These are phyloP conservation scores for Camelina sativa DNA, from an alignment of 345 rosid species.

Conservation along the genomic window DNA sequence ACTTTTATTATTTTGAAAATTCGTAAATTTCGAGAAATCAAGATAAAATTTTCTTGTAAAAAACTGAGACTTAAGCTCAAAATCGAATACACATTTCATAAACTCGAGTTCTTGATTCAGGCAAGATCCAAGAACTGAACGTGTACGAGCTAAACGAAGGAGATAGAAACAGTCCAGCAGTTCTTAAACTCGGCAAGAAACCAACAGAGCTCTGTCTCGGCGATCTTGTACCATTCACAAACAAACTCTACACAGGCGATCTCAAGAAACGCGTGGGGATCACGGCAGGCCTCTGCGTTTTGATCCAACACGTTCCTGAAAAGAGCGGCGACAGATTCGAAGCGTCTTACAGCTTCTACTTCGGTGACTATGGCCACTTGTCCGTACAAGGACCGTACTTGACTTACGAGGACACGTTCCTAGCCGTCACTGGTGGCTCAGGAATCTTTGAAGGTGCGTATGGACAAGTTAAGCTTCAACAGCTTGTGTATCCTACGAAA, in stretches of 20 bases:
- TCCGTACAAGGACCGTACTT: conserved; percentile 70
- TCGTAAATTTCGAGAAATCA: neutral
- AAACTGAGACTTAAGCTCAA: neutral
- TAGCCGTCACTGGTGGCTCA: conserved; percentile 66
- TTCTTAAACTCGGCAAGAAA: conserved; percentile 74
- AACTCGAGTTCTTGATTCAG: conserved; percentile 38
- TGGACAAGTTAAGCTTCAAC: conserved; percentile 72
- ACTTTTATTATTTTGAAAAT: neutral
- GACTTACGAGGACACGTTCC: conserved; percentile 68
- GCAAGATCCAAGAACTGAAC: conserved; percentile 63
- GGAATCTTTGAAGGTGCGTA: conserved; percentile 69
- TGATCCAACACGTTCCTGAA: conserved; percentile 75
- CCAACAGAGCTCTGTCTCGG: conserved; percentile 75
- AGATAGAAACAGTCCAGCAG: conserved; percentile 86
- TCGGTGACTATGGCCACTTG: conserved; percentile 74
- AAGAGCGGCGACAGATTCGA: conserved; percentile 82
- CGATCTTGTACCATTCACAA: conserved; percentile 89
- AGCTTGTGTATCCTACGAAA: conserved; percentile 70
- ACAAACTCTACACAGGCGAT: conserved; percentile 85
- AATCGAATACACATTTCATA: neutral
- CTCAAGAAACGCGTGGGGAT: conserved; percentile 76
- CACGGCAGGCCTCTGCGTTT: conserved; percentile 78
- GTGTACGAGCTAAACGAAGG: conserved; percentile 91
- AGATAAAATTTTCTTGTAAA: neutral
- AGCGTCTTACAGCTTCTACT: conserved; percentile 80